Conservation (phyloP, 805 yeast genomes). For the Yarrowia yakushimensis region DNA sequence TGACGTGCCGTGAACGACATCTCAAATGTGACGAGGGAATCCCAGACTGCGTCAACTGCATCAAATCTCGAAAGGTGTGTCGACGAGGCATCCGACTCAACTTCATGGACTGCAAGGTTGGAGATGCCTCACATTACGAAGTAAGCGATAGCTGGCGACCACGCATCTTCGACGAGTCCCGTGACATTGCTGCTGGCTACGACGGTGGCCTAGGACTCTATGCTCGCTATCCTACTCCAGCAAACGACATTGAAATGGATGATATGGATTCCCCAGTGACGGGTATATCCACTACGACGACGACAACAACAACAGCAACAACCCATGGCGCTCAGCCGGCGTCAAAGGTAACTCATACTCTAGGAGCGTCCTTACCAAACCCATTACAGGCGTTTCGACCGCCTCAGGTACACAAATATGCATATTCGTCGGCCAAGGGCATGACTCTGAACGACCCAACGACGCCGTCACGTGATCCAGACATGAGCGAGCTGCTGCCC, state of each 20-base stretch:
- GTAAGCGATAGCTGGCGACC: conserved; percentile 16
- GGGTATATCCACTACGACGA: no score
- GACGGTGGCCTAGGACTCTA: background rate
- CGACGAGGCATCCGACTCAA: conserved; percentile 27
- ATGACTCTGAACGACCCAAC: conserved; percentile 19
- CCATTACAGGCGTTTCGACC: conserved; percentile 4
- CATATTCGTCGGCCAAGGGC: background rate
- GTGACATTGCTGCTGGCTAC: conserved; percentile 9
- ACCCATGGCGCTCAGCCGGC: no score
- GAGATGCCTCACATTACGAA: conserved; percentile 6
- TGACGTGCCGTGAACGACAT: conserved; percentile 27
- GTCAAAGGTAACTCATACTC: background rate
- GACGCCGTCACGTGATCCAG: background rate
- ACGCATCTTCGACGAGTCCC: conserved; percentile 8
- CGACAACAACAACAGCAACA: no score
- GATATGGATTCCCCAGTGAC: background rate
- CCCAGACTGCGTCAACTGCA: conserved; percentile 26
- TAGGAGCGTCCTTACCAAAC: background rate
- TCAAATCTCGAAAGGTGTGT: conserved; percentile 24
- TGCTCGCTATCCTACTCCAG: background rate
- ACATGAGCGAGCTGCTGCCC: conserved; percentile 2
- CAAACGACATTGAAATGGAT: background rate
- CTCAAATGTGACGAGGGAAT: conserved; percentile 27
- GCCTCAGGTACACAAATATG: background rate
- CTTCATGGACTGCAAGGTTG: conserved; percentile 27